Conservation (phyloP, 2,329 filamentous ascomycete genomes). For the Neopestalotiopsis sp. region DNA sequence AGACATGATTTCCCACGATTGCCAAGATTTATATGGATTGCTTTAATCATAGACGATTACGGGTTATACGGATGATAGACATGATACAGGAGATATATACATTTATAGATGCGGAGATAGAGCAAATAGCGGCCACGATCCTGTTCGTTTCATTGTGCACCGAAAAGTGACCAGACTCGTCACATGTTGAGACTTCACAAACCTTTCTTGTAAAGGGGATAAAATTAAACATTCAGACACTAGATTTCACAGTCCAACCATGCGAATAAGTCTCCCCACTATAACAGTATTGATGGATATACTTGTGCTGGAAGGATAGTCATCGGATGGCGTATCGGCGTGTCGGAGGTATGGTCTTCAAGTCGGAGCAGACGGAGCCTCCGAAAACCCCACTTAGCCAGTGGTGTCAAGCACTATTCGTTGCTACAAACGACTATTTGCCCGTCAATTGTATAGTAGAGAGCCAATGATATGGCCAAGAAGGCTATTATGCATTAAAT, state of each 20-base stretch:
- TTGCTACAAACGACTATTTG: neutral
- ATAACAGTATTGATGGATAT: neutral
- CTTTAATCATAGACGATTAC: neutral
- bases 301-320: too few species aligned
- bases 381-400: neutral
- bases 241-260: neutral
- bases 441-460: neutral
- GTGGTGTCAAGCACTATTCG: neutral
- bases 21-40: neutral
- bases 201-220: too few species aligned
- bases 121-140: neutral
- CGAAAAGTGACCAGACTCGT: too few species aligned
- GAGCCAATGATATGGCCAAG: neutral
- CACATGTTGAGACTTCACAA: too few species aligned
- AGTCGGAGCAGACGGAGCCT: slow-evolving; percentile 3
- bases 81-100: too few species aligned
- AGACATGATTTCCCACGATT: neutral
- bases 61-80: too few species aligned
- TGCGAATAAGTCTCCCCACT: neutral
- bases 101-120: neutral
- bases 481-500: neutral
- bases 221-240: too few species aligned
- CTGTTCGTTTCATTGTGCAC: neutral
- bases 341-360: neutral
- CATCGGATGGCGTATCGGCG: neutral